phyloP scores from a whole-genome alignment of 768 basidiomycete species.

The Tulasnella sp. region DNA sequence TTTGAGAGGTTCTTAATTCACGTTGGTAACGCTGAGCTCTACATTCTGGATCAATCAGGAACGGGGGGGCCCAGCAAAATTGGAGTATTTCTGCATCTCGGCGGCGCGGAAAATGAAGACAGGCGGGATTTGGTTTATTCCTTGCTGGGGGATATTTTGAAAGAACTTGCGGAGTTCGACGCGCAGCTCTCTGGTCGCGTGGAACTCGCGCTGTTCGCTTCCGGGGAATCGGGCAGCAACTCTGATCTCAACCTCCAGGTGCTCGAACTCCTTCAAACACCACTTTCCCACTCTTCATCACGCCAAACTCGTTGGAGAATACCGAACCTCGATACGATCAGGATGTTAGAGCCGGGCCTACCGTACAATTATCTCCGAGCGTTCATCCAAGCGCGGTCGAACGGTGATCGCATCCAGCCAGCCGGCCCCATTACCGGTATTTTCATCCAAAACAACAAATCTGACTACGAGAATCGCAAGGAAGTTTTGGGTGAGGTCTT shows the following conservation, averaged over 20 bases:
- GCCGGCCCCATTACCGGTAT: neutral
- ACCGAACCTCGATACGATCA: neutral
- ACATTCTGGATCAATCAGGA: no score
- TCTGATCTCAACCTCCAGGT: neutral
- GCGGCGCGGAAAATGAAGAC: fast-evolving
- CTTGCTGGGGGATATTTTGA: neutral
- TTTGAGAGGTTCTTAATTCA: no score
- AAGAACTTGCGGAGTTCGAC: neutral
- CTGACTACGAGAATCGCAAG: neutral
- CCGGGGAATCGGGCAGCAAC: no score
- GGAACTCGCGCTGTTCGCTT: neutral
- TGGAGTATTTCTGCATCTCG: neutral
- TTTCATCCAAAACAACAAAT: no score
- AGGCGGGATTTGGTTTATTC: no score
- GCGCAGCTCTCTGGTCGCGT: neutral
- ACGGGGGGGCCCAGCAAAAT: neutral
- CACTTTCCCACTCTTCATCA: neutral
- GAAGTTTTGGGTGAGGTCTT: neutral
- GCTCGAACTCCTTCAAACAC: neutral
- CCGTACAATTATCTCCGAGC: neutral
- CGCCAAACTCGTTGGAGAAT: neutral
- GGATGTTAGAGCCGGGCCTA: neutral
- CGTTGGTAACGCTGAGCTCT: no score
- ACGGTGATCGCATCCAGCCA: neutral
- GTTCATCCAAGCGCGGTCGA: neutral